Conservation (phyloP, 495 filamentous ascomycete genomes). For the Penicillium mononematosum region DNA sequence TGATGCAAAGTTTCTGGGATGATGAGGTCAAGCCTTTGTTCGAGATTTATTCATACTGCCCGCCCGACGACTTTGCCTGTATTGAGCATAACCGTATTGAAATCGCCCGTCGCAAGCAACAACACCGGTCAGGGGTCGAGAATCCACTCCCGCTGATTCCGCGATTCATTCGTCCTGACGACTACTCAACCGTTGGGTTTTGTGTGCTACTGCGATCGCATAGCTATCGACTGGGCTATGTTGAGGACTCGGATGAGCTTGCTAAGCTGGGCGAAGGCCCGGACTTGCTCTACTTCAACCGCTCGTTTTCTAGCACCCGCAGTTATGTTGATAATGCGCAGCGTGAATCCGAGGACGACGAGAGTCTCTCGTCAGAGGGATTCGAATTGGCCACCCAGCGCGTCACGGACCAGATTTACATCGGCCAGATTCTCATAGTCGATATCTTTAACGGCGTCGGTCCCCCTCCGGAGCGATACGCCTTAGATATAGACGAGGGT, state of each 20-base stretch:
- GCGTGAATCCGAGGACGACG: neutral
- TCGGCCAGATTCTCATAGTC: slow-evolving; percentile 11
- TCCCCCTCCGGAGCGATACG: neutral
- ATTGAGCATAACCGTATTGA: slow-evolving; percentile 26
- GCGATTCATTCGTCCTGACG: neutral
- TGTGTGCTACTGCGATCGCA: slow-evolving; percentile 20
- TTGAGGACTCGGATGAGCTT: neutral
- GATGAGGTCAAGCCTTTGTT: slow-evolving; percentile 17
- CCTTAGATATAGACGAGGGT: slow-evolving; percentile 17
- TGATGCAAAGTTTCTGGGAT: slow-evolving; percentile 11
- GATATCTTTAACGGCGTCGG: slow-evolving; percentile 1
- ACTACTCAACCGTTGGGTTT: neutral
- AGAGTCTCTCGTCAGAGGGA: neutral
- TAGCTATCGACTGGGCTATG: slow-evolving; percentile 21
- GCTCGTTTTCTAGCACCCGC: slow-evolving; percentile 15
- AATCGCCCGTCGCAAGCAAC: slow-evolving; percentile 27
- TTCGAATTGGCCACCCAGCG: slow-evolving; percentile 16
- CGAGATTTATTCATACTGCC: slow-evolving; percentile 25
- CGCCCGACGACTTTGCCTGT: slow-evolving; percentile 23
- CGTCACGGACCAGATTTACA: slow-evolving; percentile 2
- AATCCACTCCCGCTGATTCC: slow-evolving; percentile 19
- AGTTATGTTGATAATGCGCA: slow-evolving; percentile 3
- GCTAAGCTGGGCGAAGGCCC: slow-evolving; percentile 10
- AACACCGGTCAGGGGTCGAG: slow-evolving; percentile 12
- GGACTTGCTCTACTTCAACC: slow-evolving; percentile 18